Conservation (phyloP, 2,329 filamentous ascomycete species). For the Endothia cerciana region DNA sequence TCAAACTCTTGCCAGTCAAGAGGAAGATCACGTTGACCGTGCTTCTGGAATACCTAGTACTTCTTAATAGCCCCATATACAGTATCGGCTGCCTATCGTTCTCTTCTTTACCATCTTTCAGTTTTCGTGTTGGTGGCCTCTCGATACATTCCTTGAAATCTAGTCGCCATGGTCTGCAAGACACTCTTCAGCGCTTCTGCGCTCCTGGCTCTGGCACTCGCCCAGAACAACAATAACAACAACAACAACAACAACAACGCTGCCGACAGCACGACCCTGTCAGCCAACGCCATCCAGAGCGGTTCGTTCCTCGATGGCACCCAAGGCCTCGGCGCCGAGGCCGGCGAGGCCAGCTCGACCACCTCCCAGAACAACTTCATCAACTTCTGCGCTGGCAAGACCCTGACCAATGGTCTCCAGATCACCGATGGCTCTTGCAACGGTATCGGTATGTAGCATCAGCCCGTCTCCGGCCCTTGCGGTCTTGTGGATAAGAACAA, state of each 20-base stretch:
- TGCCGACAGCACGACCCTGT: slow-evolving; percentile 34
- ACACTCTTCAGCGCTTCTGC: slow-evolving; percentile 36
- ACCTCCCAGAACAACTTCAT: slow-evolving; percentile 58
- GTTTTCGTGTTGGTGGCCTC: slow-evolving; percentile 13
- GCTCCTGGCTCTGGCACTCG: slow-evolving; percentile 35
- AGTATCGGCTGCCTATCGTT: slow-evolving; percentile 21
- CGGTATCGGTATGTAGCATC: slow-evolving; percentile 55
- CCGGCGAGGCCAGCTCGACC: slow-evolving; percentile 20
- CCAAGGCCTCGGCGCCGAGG: slow-evolving; percentile 35
- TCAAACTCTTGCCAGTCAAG: slow-evolving; percentile 35
- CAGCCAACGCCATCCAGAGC: slow-evolving; percentile 38
- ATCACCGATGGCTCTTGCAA: slow-evolving; percentile 65
- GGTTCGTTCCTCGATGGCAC: slow-evolving; percentile 42
- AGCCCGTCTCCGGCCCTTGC: neutral
- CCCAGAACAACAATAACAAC: slow-evolving; percentile 32
- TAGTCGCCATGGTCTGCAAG: slow-evolving; percentile 36
- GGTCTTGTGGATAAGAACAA: slow-evolving; percentile 11
- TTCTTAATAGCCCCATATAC: slow-evolving; percentile 23
- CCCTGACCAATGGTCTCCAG: slow-evolving; percentile 64
- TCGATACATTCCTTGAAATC: slow-evolving; percentile 2
- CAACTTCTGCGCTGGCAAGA: slow-evolving; percentile 61
- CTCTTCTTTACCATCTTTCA: slow-evolving; percentile 19
- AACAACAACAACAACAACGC: slow-evolving; percentile 27
- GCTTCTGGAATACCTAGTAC: slow-evolving; percentile 31
- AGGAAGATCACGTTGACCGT: slow-evolving; percentile 41